Conservation (phyloP, 2,329 filamentous ascomycete genomes). For the Sphaceloma murrayae region DNA sequence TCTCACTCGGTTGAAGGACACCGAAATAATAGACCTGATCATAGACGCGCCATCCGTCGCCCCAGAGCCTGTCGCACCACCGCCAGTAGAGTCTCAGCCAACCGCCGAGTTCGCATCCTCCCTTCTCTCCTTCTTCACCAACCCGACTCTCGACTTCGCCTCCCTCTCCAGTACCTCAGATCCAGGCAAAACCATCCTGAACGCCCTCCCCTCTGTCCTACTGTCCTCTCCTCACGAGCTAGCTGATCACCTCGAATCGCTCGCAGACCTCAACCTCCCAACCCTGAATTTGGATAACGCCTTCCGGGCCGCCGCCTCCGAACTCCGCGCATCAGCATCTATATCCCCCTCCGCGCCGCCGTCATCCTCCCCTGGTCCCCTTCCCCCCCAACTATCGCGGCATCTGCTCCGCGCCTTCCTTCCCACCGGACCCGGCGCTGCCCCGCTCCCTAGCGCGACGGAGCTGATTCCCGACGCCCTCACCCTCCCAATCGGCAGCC, state of each 20-base stretch:
- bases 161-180: constrained; percentile 11
- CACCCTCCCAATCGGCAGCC: constrained; percentile 29
- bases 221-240: constrained; percentile 17
- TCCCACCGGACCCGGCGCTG: constrained; percentile 54
- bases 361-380: constrained; percentile 13
- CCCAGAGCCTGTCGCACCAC: not conserved
- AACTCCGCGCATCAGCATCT: constrained; percentile 1
- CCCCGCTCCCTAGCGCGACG: constrained; percentile 48
- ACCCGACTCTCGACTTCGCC: constrained; percentile 17
- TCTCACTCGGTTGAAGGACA: constrained; percentile 68
- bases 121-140: constrained; percentile 15
- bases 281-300: constrained; percentile 17
- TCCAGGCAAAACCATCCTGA: constrained; percentile 16
- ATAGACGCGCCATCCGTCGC: constrained; percentile 40
- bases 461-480: constrained; percentile 36
- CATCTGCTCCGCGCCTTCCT: constrained; percentile 41
- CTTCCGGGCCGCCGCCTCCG: constrained; percentile 17
- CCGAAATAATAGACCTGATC: constrained; percentile 63
- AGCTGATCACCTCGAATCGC: constrained; percentile 18
- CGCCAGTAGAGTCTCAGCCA: not conserved
- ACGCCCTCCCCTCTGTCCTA: constrained; percentile 15
- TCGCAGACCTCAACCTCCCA: constrained; percentile 14
- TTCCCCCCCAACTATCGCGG: constrained; percentile 26
- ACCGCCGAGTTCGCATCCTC: constrained; percentile 4
- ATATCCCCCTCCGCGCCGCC: not conserved